A percentile compares a stretch with the other conserved stretches of the same genome.
Evolutionary conservation across 495 filamentous ascomycete species (phyloP).

Genomic region (Saxophila tyrrhenica): DNA sequence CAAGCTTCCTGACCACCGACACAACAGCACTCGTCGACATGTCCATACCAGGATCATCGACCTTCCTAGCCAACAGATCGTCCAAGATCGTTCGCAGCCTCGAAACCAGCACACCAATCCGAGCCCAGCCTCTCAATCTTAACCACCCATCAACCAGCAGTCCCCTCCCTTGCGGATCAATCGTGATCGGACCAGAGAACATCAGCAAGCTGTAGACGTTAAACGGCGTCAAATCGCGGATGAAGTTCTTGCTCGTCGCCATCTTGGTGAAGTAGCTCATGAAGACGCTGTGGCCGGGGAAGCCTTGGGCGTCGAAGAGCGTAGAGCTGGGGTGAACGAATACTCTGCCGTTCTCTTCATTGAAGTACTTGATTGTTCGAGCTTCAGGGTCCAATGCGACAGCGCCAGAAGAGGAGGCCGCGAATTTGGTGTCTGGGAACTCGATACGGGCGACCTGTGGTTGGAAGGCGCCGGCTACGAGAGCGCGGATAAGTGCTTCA

Average conservation of each 20-base stretch:
- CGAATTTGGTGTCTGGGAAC: slow-evolving; percentile 91
- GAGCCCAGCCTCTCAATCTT: slow-evolving; percentile 79
- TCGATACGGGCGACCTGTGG: slow-evolving; percentile 85
- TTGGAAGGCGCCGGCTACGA: slow-evolving; percentile 83
- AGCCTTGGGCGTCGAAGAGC: slow-evolving; percentile 68
- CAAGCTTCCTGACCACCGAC: slow-evolving; percentile 58
- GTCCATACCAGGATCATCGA: slow-evolving; percentile 60
- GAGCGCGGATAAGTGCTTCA: slow-evolving; percentile 59
- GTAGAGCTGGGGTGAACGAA: slow-evolving; percentile 86
- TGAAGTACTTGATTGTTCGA: slow-evolving; percentile 80
- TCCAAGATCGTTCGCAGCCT: slow-evolving; percentile 79
- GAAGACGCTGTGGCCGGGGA: slow-evolving; percentile 56
- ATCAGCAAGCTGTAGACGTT: slow-evolving; percentile 82
- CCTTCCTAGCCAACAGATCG: slow-evolving; percentile 59
- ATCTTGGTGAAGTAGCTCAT: slow-evolving; percentile 84
- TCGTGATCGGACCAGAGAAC: slow-evolving; percentile 72
- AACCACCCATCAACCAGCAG: slow-evolving; percentile 91
- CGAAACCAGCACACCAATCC: slow-evolving; percentile 82
- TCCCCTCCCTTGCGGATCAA: slow-evolving; percentile 82
- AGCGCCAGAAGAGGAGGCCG: slow-evolving; percentile 68
- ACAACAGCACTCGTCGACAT: slow-evolving; percentile 56
- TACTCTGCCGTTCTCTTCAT: slow-evolving; percentile 72
- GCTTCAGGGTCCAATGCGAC: slow-evolving; percentile 91
- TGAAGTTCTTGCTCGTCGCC: slow-evolving; percentile 77
- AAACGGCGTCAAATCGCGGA: slow-evolving; percentile 84